These are phyloP conservation scores for Boletus hoseneyae DNA, from an alignment of 1,284 basidiomycete species.

Conservation along the genomic window DNA sequence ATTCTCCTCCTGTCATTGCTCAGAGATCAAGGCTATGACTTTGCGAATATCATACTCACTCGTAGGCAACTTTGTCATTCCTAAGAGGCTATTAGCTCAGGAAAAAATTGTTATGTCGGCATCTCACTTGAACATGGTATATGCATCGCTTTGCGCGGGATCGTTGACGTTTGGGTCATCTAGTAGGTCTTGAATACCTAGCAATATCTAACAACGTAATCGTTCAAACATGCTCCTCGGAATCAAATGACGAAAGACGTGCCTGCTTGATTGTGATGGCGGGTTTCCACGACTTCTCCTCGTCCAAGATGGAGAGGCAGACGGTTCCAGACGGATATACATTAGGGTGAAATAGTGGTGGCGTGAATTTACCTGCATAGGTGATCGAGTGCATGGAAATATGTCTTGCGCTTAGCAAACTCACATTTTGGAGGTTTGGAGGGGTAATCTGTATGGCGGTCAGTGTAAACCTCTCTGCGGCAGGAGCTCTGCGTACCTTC, in stretches of 20 bases:
- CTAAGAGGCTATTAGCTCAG: constrained; percentile 39
- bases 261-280: constrained; percentile 99
- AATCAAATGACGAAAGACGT: constrained; percentile 20
- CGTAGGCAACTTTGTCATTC: constrained; percentile 87
- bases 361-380: constrained; percentile 87
- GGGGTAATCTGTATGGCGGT: constrained; percentile 72
- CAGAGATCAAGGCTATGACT: constrained; percentile 1
- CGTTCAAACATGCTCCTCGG: background rate
- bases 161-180: constrained; percentile 95
- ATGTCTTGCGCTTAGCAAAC: constrained; percentile 22
- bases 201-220: constrained; percentile 65
- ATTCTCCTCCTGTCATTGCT: constrained; percentile 59
- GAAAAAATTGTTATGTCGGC: background rate
- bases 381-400: constrained; percentile 4
- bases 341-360: constrained; percentile 97
- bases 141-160: constrained; percentile 96
- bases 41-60: constrained; percentile 51
- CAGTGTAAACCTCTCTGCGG: background rate
- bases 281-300: constrained; percentile 99
- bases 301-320: constrained; percentile 96
- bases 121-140: constrained; percentile 94
- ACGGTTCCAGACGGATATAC: constrained; percentile 99
- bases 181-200: constrained; percentile 93
- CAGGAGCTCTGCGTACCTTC: constrained; percentile 59
- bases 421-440: constrained; percentile 94